These are phyloP conservation scores for Malus asiatica DNA, from an alignment of 306 rosid genomes.

Conservation along the genomic window DNA sequence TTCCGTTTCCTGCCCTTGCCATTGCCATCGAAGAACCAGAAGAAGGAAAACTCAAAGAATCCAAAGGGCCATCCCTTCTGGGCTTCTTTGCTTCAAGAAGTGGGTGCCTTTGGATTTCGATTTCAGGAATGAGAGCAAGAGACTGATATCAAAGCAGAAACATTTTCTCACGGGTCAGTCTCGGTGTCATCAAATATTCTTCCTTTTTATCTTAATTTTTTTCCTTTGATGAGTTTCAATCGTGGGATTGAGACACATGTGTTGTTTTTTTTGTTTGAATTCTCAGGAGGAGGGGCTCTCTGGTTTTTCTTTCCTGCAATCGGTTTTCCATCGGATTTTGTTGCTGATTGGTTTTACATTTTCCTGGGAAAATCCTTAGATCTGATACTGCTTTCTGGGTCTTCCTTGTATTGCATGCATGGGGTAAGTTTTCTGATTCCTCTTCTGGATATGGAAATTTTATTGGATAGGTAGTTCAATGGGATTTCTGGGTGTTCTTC, in stretches of 20 bases:
- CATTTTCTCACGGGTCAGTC: slow-evolving; percentile 14
- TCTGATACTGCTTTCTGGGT: slow-evolving; percentile 24
- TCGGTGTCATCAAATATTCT: neutral
- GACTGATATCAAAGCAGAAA: neutral
- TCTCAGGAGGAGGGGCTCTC: slow-evolving; percentile 19
- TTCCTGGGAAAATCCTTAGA: slow-evolving; percentile 13
- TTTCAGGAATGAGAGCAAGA: slow-evolving; percentile 17
- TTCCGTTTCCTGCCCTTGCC: neutral
- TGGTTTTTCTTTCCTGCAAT: slow-evolving; percentile 25
- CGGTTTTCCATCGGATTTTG: slow-evolving; percentile 11
- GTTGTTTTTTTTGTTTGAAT: neutral
- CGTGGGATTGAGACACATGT: neutral
- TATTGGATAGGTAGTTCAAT: neutral
- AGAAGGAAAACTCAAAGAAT: neutral
- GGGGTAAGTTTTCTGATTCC: slow-evolving; percentile 51
- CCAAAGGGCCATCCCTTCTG: slow-evolving; percentile 12
- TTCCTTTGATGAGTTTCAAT: neutral
- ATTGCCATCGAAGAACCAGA: neutral
- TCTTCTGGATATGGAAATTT: neutral
- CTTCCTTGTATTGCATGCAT: slow-evolving; percentile 28
- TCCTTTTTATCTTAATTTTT: neutral
- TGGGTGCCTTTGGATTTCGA: slow-evolving; percentile 4
- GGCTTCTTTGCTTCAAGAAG: neutral
- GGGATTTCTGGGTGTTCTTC: neutral
- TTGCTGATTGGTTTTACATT: slow-evolving; percentile 7